These are phyloP conservation scores for Babesia gibsoni DNA, from an alignment of 169 alveolate species.

Conservation along the genomic window DNA sequence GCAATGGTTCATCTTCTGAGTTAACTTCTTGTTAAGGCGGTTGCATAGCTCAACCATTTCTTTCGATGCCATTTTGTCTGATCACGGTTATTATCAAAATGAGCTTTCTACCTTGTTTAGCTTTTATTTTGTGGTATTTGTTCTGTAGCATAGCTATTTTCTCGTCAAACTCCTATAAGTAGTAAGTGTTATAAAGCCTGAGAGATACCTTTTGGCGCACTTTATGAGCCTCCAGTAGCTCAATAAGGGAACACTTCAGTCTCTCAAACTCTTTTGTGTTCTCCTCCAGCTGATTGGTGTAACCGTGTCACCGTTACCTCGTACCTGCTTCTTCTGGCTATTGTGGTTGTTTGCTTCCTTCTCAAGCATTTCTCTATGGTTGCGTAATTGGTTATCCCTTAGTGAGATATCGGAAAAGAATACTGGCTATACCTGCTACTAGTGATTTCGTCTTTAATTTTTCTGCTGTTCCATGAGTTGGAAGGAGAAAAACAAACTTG, in stretches of 20 bases:
- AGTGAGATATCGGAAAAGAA: not conserved
- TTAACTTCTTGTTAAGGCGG: slow-evolving; percentile 33
- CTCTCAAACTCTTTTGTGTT: slow-evolving; percentile 23
- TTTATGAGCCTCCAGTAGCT: slow-evolving; percentile 24
- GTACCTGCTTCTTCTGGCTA: slow-evolving; percentile 16
- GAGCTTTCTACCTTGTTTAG: slow-evolving; percentile 7
- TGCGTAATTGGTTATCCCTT: slow-evolving; percentile 35
- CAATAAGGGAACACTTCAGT: slow-evolving; percentile 8
- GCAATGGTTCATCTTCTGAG: slow-evolving; percentile 46
- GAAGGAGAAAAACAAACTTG: not conserved
- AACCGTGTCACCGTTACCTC: not conserved
- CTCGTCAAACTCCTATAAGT: slow-evolving; percentile 31
- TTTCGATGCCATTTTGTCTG: slow-evolving; percentile 18
- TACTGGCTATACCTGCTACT: slow-evolving; percentile 13
- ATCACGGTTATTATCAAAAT: not conserved
- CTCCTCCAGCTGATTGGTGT: not conserved
- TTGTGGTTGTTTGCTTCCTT: slow-evolving; percentile 17
- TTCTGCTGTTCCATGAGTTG: not conserved
- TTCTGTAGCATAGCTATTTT: slow-evolving; percentile 1
- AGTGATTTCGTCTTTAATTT: slow-evolving; percentile 36
- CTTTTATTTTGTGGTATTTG: slow-evolving; percentile 27
- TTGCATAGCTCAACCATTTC: slow-evolving; percentile 34
- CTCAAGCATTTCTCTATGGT: not conserved
- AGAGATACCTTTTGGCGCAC: slow-evolving; percentile 12
- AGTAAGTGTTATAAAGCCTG: not conserved